Evolutionary conservation across 192 early-diverging fungal genomes (phyloP).

Genomic region (Entrophospora sp.): DNA sequence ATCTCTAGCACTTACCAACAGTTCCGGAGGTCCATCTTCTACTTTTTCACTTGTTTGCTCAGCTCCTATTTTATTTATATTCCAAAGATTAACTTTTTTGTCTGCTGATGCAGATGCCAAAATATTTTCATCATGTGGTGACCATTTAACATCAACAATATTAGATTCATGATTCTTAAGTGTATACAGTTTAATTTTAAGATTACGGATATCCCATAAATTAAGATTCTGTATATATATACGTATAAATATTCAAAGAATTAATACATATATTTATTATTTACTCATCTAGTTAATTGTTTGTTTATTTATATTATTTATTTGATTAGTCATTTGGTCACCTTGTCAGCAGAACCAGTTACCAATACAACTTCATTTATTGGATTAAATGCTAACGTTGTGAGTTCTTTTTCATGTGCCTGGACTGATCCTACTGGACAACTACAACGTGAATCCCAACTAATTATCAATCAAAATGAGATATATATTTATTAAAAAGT

Average conservation of each 20-base stretch:
- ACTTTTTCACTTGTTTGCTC: conserved; percentile 90
- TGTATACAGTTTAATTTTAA: conserved; percentile 72
- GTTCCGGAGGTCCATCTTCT: conserved; percentile 92
- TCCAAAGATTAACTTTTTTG: conserved; percentile 88
- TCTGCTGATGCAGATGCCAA: conserved; percentile 82
- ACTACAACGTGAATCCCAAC: conserved; percentile 84
- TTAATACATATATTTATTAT: too few relatives aligned
- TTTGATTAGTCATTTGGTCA: conserved; percentile 7
- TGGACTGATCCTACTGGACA: conserved; percentile 59
- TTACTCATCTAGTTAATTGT: too few relatives aligned
- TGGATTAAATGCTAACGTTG: conserved; percentile 91
- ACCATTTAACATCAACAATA: conserved; percentile 87
- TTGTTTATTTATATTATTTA: too few relatives aligned
- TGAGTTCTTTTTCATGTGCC: conserved; percentile 86
- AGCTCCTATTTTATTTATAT: conserved; percentile 84
- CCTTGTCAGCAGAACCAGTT: conserved; percentile 88
- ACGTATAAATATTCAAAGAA: not conserved
- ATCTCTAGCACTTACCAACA: conserved; percentile 56
- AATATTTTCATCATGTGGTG: conserved; percentile 82
- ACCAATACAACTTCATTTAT: conserved; percentile 81
- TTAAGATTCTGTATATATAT: conserved; percentile 61
- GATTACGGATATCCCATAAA: conserved; percentile 92
- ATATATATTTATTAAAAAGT: not conserved
- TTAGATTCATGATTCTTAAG: conserved; percentile 85
- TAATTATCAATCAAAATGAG: conserved; percentile 20